Evolutionary conservation across 1,139 yeast species (phyloP).

Genomic region (Pichia sp.): DNA sequence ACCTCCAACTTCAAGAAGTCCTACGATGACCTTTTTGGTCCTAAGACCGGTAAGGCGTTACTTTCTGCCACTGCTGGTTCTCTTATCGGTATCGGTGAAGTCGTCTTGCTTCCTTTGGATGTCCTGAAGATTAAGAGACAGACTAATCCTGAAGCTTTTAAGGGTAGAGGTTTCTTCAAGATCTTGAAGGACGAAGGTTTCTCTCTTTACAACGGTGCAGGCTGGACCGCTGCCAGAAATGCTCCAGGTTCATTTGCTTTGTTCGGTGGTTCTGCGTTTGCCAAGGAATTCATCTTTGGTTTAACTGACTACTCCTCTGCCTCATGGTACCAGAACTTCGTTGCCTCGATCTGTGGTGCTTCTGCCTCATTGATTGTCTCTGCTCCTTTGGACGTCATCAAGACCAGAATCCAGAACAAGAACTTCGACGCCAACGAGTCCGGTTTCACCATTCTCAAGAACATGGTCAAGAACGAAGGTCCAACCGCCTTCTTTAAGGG

Average conservation of each 20-base stretch:
- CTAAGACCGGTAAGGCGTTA: constrained; percentile 93
- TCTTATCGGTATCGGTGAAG: constrained; percentile 95
- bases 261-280: constrained; percentile 98
- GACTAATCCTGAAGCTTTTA: constrained; percentile 97
- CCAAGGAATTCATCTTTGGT: constrained; percentile 91
- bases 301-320: constrained; percentile 83
- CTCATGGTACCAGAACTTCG: constrained; percentile 91
- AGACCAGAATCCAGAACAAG: constrained; percentile 96
- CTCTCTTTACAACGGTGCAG: constrained; percentile 91
- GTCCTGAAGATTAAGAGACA: constrained; percentile 97
- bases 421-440: constrained; percentile 94
- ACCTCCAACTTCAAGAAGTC: constrained; percentile 64
- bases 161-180: constrained; percentile 91
- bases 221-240: constrained; percentile 99
- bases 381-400: constrained; percentile 97
- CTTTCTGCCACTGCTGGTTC: constrained; percentile 98
- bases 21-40: constrained; percentile 77
- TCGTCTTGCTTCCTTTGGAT: constrained; percentile 89
- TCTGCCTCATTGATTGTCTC: constrained; percentile 94
- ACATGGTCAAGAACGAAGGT: constrained; percentile 90
- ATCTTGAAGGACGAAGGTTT: constrained; percentile 88
- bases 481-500: constrained; percentile 93
- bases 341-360: constrained; percentile 97
- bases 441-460: constrained; percentile 87
- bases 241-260: constrained; percentile 98